Conservation (phyloP, 2,329 filamentous ascomycete species). For the Alternaria triticimaculans region DNA sequence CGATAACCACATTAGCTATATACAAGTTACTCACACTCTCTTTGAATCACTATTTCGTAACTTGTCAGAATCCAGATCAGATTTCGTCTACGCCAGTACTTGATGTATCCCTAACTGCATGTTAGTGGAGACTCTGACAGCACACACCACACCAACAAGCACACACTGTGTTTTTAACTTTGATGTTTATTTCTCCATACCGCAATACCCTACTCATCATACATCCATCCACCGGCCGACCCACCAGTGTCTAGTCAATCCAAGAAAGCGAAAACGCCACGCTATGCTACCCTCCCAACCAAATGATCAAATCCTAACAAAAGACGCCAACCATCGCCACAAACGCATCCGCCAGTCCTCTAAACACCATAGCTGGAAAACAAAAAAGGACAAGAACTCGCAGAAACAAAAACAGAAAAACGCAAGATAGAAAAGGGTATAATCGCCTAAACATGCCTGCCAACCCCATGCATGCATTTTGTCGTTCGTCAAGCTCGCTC, state of each 20-base stretch:
- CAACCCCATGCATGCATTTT: background rate
- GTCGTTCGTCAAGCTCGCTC: background rate
- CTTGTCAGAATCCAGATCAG: background rate
- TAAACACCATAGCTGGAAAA: background rate
- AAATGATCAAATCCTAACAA: background rate
- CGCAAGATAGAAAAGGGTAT: background rate
- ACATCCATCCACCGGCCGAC: background rate
- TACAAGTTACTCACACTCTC: background rate
- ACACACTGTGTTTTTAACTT: background rate
- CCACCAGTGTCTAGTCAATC: background rate
- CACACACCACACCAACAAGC: background rate
- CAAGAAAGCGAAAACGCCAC: background rate
- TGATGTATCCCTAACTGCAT: background rate
- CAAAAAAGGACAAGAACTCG: background rate
- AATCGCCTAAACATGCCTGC: background rate
- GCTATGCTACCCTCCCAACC: background rate
- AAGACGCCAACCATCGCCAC: background rate
- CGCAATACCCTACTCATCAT: background rate
- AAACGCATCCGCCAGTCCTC: background rate
- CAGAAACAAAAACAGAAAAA: background rate
- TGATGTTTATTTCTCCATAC: background rate
- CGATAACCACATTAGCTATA: background rate
- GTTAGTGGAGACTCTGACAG: background rate
- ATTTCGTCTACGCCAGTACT: background rate
- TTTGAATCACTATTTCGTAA: background rate